These are phyloP conservation scores for Gossypium stocksii DNA, from an alignment of 345 rosid genomes.

Conservation along the genomic window DNA sequence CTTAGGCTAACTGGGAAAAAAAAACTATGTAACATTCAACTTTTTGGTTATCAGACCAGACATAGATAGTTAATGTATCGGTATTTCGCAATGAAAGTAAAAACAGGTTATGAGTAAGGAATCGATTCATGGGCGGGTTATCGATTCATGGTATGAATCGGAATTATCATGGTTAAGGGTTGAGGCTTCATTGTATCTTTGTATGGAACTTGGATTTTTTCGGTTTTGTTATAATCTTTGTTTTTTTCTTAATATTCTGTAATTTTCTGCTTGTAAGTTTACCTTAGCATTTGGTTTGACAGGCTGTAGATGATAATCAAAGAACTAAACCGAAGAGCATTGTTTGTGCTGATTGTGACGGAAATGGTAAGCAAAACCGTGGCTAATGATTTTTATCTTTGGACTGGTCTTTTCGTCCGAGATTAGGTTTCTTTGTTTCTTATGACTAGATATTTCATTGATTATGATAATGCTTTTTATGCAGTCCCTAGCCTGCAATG, in stretches of 20 bases:
- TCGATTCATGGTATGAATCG: not conserved
- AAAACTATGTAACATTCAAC: not conserved
- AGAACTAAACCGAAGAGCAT: not conserved
- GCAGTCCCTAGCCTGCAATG: too few species aligned
- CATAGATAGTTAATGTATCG: not conserved
- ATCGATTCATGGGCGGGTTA: not conserved
- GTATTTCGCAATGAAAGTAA: not conserved
- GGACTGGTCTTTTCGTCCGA: not conserved
- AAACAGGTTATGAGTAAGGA: not conserved
- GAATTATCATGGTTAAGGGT: not conserved
- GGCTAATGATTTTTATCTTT: not conserved
- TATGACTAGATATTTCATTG: too few species aligned
- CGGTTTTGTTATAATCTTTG: not conserved
- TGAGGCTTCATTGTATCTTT: not conserved
- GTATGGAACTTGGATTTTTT: not conserved
- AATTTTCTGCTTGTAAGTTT: not conserved
- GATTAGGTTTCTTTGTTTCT: not conserved
- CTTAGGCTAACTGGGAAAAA: not conserved
- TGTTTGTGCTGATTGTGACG: not conserved
- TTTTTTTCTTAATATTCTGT: not conserved
- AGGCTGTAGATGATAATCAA: conserved; percentile 36
- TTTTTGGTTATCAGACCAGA: not conserved
- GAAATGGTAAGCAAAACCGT: not conserved
- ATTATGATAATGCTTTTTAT: too few species aligned
- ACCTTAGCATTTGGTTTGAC: conserved; percentile 19